phyloP scores from a whole-genome alignment of 352 stramenopile species.

The Globisporangium echinulatum region DNA sequence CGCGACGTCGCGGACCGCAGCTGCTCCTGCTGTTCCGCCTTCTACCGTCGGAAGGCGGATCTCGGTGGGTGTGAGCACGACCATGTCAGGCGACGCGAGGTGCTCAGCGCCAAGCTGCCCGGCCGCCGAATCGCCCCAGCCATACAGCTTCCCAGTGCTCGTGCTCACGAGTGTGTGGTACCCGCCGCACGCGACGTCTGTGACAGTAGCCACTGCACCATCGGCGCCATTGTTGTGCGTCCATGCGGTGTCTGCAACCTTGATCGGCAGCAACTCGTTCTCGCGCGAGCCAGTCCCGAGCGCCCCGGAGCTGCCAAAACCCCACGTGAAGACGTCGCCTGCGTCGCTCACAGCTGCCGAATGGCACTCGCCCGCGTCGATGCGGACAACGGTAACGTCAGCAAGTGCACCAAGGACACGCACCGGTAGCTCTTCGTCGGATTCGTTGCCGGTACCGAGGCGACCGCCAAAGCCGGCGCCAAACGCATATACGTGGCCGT shows the following conservation, averaged over 20 bases:
- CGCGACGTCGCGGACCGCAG: conserved; percentile 32
- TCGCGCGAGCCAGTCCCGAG: conserved; percentile 59
- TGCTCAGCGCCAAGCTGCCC: conserved; percentile 59
- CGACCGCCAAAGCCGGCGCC: conserved; percentile 73
- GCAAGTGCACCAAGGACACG: conserved; percentile 25
- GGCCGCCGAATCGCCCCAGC: conserved; percentile 71
- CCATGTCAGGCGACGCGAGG: conserved; percentile 40
- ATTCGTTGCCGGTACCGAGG: conserved; percentile 58
- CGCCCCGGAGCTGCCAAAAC: conserved; percentile 76
- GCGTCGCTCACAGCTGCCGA: conserved; percentile 54
- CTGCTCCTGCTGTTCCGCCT: not conserved
- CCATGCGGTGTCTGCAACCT: conserved; percentile 26
- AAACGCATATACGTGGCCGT: conserved; percentile 62
- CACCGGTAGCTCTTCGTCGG: conserved; percentile 50
- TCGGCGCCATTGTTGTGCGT: conserved; percentile 3
- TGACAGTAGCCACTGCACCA: conserved; percentile 16
- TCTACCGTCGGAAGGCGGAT: conserved; percentile 23
- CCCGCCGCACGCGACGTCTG: conserved; percentile 50
- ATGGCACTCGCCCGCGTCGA: conserved; percentile 80
- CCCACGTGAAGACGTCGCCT: conserved; percentile 81
- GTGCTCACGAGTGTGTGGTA: conserved; percentile 71
- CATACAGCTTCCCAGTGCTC: conserved; percentile 46
- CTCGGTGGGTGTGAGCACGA: conserved; percentile 41
- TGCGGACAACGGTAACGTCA: conserved; percentile 26
- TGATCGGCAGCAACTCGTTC: conserved; percentile 39